These are phyloP conservation scores for Lunasporangiospora selenospora DNA, from an alignment of 192 early-diverging fungal genomes.

Conservation along the genomic window DNA sequence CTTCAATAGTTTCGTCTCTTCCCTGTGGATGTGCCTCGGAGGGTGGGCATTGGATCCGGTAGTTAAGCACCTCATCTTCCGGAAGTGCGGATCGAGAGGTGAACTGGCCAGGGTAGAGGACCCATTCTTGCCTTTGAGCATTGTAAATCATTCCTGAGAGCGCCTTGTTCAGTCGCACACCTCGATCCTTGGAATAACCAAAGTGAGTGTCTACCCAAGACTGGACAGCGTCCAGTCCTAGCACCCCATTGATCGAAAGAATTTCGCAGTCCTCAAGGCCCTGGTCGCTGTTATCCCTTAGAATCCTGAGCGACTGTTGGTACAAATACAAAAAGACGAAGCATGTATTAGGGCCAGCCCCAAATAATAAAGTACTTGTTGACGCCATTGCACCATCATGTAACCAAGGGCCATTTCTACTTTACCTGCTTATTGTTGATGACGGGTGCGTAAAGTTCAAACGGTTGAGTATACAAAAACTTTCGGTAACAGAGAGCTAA, in stretches of 20 bases:
- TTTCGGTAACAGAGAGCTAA: conserved; percentile 34
- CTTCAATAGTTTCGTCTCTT: not conserved
- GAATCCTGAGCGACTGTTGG: conserved; percentile 23
- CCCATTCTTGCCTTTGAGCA: not conserved
- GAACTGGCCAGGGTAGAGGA: not conserved
- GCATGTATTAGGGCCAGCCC: too few species aligned
- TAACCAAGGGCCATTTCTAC: too few species aligned
- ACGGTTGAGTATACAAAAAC: conserved; percentile 31
- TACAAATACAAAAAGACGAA: not conserved
- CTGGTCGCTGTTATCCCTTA: not conserved
- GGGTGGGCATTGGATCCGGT: conserved; percentile 20
- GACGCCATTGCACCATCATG: too few species aligned
- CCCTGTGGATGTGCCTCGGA: conserved; percentile 1
- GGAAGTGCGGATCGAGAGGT: conserved; percentile 18
- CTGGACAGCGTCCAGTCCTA: conserved; percentile 31
- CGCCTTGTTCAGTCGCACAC: conserved; percentile 41
- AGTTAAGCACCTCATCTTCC: conserved; percentile 4
- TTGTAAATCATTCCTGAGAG: not conserved
- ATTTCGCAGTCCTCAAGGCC: conserved; percentile 28
- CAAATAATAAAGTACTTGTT: too few species aligned
- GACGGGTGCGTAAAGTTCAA: conserved; percentile 39
- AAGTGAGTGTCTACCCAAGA: conserved; percentile 14
- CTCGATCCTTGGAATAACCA: conserved; percentile 33
- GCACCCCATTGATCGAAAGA: conserved; percentile 17
- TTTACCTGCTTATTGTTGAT: conserved; percentile 32